Conservation (phyloP, 192 early-diverging fungal genomes). For the Spinellus fusiger region DNA sequence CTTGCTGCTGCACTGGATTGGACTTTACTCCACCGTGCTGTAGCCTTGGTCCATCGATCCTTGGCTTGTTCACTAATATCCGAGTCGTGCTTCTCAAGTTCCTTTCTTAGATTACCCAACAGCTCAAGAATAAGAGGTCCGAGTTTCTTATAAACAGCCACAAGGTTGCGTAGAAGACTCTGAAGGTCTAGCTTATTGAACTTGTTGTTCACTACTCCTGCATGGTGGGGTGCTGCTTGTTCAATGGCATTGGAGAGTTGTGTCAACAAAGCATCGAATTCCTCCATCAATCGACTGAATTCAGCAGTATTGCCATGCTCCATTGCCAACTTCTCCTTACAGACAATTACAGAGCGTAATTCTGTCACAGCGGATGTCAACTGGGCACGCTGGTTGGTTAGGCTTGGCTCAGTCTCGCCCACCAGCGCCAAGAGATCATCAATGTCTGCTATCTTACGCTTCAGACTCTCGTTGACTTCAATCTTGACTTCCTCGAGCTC, state of each 20-base stretch:
- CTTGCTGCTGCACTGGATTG: conserved; percentile 35
- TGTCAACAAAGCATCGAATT: conserved; percentile 25
- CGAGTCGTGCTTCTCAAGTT: conserved; percentile 1
- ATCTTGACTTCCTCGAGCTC: conserved; percentile 13
- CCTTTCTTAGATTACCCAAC: background rate
- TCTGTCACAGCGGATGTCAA: conserved; percentile 13
- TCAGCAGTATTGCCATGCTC: conserved; percentile 22
- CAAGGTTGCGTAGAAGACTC: conserved; percentile 18
- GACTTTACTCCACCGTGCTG: conserved; percentile 42
- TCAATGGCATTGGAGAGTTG: conserved; percentile 25
- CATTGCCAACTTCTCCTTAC: conserved; percentile 18
- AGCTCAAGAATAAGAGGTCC: conserved; percentile 12
- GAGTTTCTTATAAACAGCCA: conserved; percentile 22
- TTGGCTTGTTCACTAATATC: conserved; percentile 23
- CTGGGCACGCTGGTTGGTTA: conserved; percentile 14
- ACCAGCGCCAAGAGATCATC: background rate
- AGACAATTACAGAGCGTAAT: conserved; percentile 12
- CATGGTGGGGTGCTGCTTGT: conserved; percentile 19
- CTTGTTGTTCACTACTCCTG: conserved; percentile 20
- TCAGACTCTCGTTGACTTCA: background rate
- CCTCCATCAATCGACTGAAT: conserved; percentile 25
- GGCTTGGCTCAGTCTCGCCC: background rate
- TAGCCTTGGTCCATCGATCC: conserved; percentile 31
- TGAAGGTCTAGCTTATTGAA: conserved; percentile 29
- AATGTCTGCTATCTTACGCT: conserved; percentile 4